These are phyloP conservation scores for Boletus speciosus DNA, from an alignment of 768 basidiomycete species.

Conservation along the genomic window DNA sequence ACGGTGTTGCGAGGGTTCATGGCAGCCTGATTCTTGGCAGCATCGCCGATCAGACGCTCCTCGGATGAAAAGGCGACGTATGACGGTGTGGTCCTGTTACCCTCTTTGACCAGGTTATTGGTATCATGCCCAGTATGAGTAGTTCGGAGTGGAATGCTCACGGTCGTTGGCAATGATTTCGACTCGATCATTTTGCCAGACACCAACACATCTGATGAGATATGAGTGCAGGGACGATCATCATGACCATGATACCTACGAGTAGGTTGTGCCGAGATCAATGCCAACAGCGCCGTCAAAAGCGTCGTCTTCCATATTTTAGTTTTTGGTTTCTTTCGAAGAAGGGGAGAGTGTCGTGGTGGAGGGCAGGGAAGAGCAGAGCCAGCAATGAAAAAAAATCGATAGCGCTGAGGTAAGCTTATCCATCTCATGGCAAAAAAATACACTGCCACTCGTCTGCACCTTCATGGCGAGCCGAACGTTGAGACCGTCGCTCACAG, in stretches of 20 bases:
- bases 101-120: conserved; percentile 53
- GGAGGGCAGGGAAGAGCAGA: conserved; percentile 23
- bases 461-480: conserved; percentile 26
- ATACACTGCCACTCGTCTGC: conserved; percentile 30
- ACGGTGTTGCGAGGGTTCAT: conserved; percentile 99
- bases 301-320: conserved; percentile 78
- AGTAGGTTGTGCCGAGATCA: conserved; percentile 97
- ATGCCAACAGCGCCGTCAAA: conserved; percentile 98
- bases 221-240: conserved; percentile 22
- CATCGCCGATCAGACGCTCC: conserved; percentile 98
- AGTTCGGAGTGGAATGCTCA: conserved; percentile 38
- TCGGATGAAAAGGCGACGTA: conserved; percentile 98
- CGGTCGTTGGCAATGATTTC: conserved; percentile 99
- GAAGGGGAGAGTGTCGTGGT: conserved; percentile 33
- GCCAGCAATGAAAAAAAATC: conserved; percentile 30
- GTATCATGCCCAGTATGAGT: neutral
- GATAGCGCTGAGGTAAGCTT: conserved; percentile 57
- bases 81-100: conserved; percentile 97
- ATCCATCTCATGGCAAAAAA: conserved; percentile 18
- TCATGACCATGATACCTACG: conserved; percentile 46
- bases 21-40: conserved; percentile 97
- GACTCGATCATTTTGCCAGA: conserved; percentile 99
- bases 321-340: conserved; percentile 27
- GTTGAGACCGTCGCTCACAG: conserved; percentile 22
- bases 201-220: conserved; percentile 83